A percentile compares a stretch with the other conserved stretches of the same genome.
These are phyloP conservation scores for Leptographium lundbergii DNA, from an alignment of 2,329 filamentous ascomycete species.

Conservation along the genomic window DNA sequence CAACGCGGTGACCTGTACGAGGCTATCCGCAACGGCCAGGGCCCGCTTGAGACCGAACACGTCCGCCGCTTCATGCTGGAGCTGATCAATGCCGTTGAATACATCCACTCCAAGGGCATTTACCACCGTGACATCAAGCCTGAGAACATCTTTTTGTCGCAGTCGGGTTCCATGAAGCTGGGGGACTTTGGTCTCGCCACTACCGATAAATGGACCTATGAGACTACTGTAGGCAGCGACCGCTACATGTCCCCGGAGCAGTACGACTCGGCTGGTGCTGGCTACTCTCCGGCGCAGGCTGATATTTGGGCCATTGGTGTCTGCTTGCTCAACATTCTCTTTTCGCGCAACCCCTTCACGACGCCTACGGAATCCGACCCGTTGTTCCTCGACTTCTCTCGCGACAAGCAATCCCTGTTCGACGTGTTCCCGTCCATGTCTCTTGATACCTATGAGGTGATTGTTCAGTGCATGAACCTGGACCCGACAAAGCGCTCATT, in stretches of 20 bases:
- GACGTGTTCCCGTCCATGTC: constrained; percentile 99
- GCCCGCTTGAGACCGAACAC: constrained; percentile 88
- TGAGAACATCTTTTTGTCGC: constrained; percentile 92
- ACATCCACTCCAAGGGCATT: constrained; percentile 81
- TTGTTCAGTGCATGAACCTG: constrained; percentile 79
- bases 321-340: constrained; percentile 90
- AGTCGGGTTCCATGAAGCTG: constrained; percentile 83
- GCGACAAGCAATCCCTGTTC: constrained; percentile 90
- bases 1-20: constrained; percentile 93
- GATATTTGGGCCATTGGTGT: constrained; percentile 97
- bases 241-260: constrained; percentile 99
- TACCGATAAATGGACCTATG: constrained; percentile 77
- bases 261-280: constrained; percentile 75
- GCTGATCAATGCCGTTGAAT: constrained; percentile 77
- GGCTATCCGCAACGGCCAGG: constrained; percentile 79
- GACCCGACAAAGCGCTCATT: constrained; percentile 85
- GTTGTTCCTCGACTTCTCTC: constrained; percentile 82
- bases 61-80: constrained; percentile 96
- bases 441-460: constrained; percentile 90
- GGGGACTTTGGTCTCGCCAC: constrained; percentile 94
- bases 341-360: constrained; percentile 92
- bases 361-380: constrained; percentile 83
- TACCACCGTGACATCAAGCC: constrained; percentile 99
- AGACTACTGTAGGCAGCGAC: constrained; percentile 90
- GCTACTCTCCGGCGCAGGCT: constrained; percentile 85